A percentile compares a stretch with the other conserved stretches of the same genome.
These are phyloP conservation scores for Boletus sensibilis DNA, from an alignment of 768 basidiomycete species.

Conservation along the genomic window DNA sequence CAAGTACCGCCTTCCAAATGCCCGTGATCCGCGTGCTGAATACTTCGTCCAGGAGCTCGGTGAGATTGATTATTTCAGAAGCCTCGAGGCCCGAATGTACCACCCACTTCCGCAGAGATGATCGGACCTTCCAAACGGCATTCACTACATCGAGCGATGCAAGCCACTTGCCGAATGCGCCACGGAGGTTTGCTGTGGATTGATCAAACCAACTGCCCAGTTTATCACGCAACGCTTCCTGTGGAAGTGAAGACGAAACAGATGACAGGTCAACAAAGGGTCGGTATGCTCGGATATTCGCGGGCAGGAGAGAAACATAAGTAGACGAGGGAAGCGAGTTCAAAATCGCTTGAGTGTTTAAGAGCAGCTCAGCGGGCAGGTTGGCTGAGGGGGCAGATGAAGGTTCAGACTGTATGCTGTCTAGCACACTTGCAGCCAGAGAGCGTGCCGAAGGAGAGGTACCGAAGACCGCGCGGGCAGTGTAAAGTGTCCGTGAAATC, in stretches of 20 bases:
- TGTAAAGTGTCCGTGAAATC: conserved; percentile 57
- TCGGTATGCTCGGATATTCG: conserved; percentile 69
- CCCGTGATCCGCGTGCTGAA: conserved; percentile 51
- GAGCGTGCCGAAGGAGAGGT: conserved; percentile 37
- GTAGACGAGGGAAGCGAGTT: conserved; percentile 76
- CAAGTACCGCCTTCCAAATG: conserved; percentile 59
- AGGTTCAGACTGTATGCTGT: conserved; percentile 58
- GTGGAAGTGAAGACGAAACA: conserved; percentile 50
- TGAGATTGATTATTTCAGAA: conserved; percentile 46
- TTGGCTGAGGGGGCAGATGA: conserved; percentile 21
- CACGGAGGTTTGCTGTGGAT: conserved; percentile 45
- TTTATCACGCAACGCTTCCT: conserved; percentile 42
- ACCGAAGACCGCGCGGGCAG: conserved; percentile 58
- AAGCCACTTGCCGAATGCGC: conserved; percentile 56
- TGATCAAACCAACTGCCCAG: conserved; percentile 65
- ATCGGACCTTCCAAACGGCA: conserved; percentile 72
- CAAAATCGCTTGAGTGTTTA: conserved; percentile 70
- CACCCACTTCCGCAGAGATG: conserved; percentile 49
- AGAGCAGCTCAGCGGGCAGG: conserved; percentile 51
- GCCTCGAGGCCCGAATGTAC: conserved; percentile 42
- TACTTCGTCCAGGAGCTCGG: conserved; percentile 49
- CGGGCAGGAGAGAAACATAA: conserved; percentile 75
- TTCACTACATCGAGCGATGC: conserved; percentile 53
- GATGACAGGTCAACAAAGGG: conserved; percentile 80
- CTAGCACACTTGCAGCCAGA: conserved; percentile 56